Evolutionary conservation across 1,284 basidiomycete species (phyloP).

Genomic region (Cryptococcus floricola): DNA sequence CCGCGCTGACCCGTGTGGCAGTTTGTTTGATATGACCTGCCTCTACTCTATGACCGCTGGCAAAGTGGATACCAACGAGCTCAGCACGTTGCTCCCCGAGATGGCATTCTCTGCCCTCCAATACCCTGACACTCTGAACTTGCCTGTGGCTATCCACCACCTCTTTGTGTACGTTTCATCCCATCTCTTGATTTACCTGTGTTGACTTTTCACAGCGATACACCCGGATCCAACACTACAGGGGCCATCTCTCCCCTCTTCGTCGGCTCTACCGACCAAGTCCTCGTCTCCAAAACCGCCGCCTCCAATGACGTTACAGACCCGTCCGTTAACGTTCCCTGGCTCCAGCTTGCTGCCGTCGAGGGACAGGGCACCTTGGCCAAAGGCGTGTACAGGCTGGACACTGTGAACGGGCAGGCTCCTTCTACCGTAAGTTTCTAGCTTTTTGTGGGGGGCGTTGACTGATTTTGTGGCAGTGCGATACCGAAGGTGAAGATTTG

Average conservation of each 20-base stretch:
- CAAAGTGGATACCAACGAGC: constrained; percentile 31
- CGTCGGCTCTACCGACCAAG: constrained; percentile 38
- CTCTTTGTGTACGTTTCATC: constrained; percentile 48
- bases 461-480: constrained; percentile 43
- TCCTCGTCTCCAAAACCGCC: constrained; percentile 39
- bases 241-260: constrained; percentile 31
- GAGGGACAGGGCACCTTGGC: constrained; percentile 55
- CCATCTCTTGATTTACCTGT: constrained; percentile 20
- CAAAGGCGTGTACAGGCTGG: constrained; percentile 56
- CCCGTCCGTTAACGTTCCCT: constrained; percentile 54
- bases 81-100: constrained; percentile 17
- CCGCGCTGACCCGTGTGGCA: constrained; percentile 4
- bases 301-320: constrained; percentile 50
- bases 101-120: constrained; percentile 15
- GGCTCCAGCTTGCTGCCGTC: constrained; percentile 54
- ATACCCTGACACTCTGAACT: constrained; percentile 16
- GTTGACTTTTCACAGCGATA: constrained; percentile 2
- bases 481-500: constrained; percentile 47
- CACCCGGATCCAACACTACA: constrained; percentile 11
- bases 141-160: constrained; percentile 48
- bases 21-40: constrained; percentile 61
- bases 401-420: constrained; percentile 62
- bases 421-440: constrained; percentile 54
- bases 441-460: too few species aligned
- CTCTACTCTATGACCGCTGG: constrained; percentile 45